Percentiles rank a stretch among this genome's conserved stretches.
Conservation (phyloP, 164 flowering plant genomes). For the Umbellularia californica region DNA sequence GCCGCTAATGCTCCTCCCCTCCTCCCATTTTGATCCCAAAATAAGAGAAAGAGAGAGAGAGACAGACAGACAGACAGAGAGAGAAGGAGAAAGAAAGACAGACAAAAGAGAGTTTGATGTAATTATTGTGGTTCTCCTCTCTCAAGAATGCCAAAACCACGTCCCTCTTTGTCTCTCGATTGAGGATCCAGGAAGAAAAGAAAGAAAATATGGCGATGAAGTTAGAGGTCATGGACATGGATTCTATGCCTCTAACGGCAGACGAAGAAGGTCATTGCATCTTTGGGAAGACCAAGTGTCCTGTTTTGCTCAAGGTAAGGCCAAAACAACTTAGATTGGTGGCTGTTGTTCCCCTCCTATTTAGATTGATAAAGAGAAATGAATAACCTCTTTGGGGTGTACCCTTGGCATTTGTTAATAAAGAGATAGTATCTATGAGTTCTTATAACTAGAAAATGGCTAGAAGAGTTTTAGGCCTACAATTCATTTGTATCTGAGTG, state of each 20-base stretch:
- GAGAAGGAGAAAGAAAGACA: not conserved
- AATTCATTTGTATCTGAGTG: too few relatives aligned
- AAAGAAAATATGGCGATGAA: not conserved
- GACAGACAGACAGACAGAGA: not conserved
- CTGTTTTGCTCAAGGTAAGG: slow-evolving; percentile 49
- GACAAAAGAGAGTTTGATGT: not conserved
- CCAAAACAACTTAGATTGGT: not conserved
- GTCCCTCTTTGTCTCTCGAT: not conserved
- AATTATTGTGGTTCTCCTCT: not conserved
- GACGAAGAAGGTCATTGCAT: slow-evolving; percentile 14
- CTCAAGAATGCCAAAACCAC: not conserved
- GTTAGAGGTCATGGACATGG: not conserved
- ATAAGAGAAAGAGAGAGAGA: not conserved
- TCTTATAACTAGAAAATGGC: not conserved
- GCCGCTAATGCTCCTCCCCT: not conserved
- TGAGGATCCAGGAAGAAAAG: too few relatives aligned
- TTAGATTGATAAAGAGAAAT: not conserved
- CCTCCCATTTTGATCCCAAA: not conserved
- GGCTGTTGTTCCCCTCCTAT: not conserved
- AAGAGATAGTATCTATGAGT: not conserved
- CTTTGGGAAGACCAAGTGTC: slow-evolving; percentile 36
- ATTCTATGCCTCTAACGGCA: not conserved
- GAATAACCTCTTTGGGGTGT: not conserved
- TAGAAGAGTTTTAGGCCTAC: not conserved
- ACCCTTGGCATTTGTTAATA: not conserved